A percentile compares a stretch with the other conserved stretches of the same genome.
Conservation (phyloP, 768 basidiomycete genomes). For the Boletus rubropictus region DNA sequence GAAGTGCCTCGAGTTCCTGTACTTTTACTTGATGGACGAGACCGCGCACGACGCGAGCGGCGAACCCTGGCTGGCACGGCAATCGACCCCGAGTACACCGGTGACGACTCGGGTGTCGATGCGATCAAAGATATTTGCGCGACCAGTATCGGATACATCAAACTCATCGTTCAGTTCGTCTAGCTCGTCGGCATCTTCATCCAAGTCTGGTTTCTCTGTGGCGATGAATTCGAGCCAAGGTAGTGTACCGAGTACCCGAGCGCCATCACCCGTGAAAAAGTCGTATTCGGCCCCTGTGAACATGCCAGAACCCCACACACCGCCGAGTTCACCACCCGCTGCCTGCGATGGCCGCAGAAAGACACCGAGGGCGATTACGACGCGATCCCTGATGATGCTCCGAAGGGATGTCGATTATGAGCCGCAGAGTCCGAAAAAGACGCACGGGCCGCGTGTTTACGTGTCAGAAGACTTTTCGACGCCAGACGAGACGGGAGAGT, state of each 20-base stretch:
- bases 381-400: constrained; percentile 58
- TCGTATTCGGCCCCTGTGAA: constrained; percentile 18
- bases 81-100: constrained; percentile 33
- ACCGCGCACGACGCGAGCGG: constrained; percentile 28
- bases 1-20: constrained; percentile 93
- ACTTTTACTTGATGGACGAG: constrained; percentile 92
- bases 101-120: constrained; percentile 23
- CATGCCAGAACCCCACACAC: constrained; percentile 17
- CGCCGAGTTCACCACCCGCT: constrained; percentile 24
- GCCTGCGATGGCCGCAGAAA: constrained; percentile 22
- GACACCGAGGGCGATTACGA: constrained; percentile 17
- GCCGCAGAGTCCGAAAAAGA: constrained; percentile 67
- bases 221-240: constrained; percentile 31
- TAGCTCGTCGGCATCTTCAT: constrained; percentile 22
- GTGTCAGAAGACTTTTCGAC: constrained; percentile 22
- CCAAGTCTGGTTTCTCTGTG: constrained; percentile 38
- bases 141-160: constrained; percentile 16
- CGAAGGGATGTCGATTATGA: constrained; percentile 67
- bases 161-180: constrained; percentile 19
- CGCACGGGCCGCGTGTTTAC: constrained; percentile 27
- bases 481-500: constrained; percentile 5
- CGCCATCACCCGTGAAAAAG: constrained; percentile 43
- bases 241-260: constrained; percentile 22
- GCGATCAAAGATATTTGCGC: constrained; percentile 22
- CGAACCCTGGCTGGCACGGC: constrained; percentile 13